These are phyloP conservation scores for Chenopodium suecicum DNA, from an alignment of 148 eudicot genomes.

Conservation along the genomic window DNA sequence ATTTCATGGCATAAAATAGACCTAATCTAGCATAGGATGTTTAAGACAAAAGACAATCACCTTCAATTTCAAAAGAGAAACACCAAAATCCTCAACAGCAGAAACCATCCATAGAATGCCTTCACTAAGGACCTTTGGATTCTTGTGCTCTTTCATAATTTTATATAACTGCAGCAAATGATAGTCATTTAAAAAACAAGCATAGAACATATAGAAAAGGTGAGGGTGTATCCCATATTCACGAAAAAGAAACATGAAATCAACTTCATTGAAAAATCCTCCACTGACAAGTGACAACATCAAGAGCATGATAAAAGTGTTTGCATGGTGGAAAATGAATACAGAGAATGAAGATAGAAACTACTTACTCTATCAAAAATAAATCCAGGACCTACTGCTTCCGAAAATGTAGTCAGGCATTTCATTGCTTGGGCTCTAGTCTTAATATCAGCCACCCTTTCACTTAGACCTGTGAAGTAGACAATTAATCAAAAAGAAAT, in stretches of 20 bases:
- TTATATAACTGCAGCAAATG: slow-evolving; percentile 57
- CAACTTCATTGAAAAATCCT: neutral
- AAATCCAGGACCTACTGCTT: slow-evolving; percentile 95
- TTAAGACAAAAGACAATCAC: slow-evolving; percentile 33
- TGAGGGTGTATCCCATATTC: neutral
- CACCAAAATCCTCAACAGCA: slow-evolving; percentile 95
- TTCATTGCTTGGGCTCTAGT: slow-evolving; percentile 92
- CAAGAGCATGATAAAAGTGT: neutral
- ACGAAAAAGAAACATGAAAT: neutral
- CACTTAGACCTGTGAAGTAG: slow-evolving; percentile 62
- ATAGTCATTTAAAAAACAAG: neutral
- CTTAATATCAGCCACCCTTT: slow-evolving; percentile 98
- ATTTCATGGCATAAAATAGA: neutral
- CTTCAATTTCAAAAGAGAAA: slow-evolving; percentile 82
- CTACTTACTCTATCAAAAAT: slow-evolving; percentile 84
- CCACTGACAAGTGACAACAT: neutral
- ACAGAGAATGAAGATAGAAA: neutral
- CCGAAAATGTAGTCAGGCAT: slow-evolving; percentile 83
- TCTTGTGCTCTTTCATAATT: slow-evolving; percentile 98
- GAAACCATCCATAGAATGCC: slow-evolving; percentile 94
- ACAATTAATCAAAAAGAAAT: neutral
- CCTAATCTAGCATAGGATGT: neutral
- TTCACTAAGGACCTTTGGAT: slow-evolving; percentile 98
- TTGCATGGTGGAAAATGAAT: neutral
- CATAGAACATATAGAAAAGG: neutral